phyloP scores from a whole-genome alignment of 331 rosid genomes.

The Pyracantha coccinea region DNA sequence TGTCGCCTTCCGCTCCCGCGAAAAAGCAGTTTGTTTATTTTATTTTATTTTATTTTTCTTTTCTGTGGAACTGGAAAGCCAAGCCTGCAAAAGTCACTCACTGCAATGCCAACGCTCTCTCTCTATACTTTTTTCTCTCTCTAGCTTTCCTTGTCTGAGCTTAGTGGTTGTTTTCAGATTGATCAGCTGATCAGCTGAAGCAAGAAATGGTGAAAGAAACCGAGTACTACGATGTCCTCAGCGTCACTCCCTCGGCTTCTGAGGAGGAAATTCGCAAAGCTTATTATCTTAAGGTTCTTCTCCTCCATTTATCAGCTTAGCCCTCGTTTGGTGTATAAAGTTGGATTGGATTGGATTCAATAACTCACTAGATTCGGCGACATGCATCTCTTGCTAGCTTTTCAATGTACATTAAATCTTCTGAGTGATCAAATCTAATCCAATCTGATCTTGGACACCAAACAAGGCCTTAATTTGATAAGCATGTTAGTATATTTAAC shows the following conservation, averaged over 20 bases:
- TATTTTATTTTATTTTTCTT: conserved; percentile 1
- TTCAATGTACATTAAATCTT: not conserved
- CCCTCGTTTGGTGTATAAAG: not conserved
- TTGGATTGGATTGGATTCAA: not conserved
- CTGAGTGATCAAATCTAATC: not conserved
- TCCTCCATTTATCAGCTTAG: not conserved
- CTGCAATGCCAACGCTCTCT: not conserved
- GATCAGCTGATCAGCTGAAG: not conserved
- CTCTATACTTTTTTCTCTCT: not conserved
- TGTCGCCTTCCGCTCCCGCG: conserved; percentile 52
- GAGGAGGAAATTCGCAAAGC: conserved; percentile 87
- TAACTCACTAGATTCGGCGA: not conserved
- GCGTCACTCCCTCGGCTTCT: conserved; percentile 58
- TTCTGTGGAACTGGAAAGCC: conserved; percentile 60
- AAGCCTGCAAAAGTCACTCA: conserved; percentile 9
- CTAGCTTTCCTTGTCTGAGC: not conserved
- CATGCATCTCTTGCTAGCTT: not conserved
- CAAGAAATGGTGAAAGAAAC: conserved; percentile 62
- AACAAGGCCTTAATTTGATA: not conserved
- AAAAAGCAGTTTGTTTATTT: conserved; percentile 30
- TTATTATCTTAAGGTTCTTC: conserved; percentile 69
- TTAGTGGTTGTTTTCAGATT: not conserved
- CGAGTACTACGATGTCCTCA: conserved; percentile 77
- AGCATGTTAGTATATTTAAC: not conserved
- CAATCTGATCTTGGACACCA: not conserved